Percentiles rank a stretch among this genome's conserved stretches.
Evolutionary conservation across 805 yeast genomes (phyloP).

Genomic region (Saccharomycopsis schoenii): DNA sequence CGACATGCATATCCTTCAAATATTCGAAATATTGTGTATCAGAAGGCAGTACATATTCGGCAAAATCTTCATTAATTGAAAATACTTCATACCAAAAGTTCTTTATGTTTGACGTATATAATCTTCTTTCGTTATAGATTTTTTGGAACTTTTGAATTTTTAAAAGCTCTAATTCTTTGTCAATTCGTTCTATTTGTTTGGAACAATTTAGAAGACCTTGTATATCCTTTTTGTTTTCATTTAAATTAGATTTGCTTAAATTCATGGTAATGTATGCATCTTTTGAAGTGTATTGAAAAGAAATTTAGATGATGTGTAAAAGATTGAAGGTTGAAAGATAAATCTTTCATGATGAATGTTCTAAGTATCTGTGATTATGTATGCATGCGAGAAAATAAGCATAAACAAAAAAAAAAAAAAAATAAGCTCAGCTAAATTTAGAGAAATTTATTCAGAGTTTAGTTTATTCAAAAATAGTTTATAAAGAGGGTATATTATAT

Average conservation of each 20-base stretch:
- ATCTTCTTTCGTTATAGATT: constrained; percentile 49
- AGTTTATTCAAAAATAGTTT: too few relatives aligned
- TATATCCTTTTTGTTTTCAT: background rate
- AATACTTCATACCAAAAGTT: constrained; percentile 83
- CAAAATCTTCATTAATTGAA: constrained; percentile 76
- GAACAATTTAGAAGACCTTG: constrained; percentile 9
- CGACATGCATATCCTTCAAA: constrained; percentile 53
- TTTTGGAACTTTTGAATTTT: constrained; percentile 45
- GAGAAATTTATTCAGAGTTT: too few relatives aligned
- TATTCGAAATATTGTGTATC: constrained; percentile 69
- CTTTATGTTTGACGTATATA: constrained; percentile 44
- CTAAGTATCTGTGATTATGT: too few relatives aligned
- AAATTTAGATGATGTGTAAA: background rate
- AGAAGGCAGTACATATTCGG: constrained; percentile 65
- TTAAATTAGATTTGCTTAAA: background rate
- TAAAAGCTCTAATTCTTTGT: constrained; percentile 29
- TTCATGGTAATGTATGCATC: background rate
- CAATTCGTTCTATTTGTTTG: constrained; percentile 7
- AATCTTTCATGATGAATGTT: too few relatives aligned
- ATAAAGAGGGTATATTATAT: too few relatives aligned
- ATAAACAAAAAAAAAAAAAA: too few relatives aligned
- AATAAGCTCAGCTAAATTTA: too few relatives aligned
- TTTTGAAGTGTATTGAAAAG: background rate
- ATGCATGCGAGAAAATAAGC: too few relatives aligned
- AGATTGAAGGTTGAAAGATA: too few relatives aligned